Conservation (phyloP, 805 yeast genomes). For the Wickerhamomyces sydowiorum region DNA sequence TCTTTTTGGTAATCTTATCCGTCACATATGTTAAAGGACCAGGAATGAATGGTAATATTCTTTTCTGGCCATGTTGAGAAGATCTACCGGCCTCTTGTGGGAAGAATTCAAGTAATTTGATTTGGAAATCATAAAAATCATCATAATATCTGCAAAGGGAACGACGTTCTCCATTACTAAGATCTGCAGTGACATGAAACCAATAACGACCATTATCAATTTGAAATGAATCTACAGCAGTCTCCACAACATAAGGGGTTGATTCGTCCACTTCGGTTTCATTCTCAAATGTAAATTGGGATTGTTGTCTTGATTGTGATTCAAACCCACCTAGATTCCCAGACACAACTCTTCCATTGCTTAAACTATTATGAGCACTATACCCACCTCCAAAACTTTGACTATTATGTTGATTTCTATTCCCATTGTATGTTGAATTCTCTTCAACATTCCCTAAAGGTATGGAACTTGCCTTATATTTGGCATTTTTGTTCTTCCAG, state of each 20-base stretch:
- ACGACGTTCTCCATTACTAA: slow-evolving; percentile 64
- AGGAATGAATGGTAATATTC: slow-evolving; percentile 90
- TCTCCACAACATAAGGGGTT: slow-evolving; percentile 29
- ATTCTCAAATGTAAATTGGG: slow-evolving; percentile 1
- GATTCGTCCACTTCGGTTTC: slow-evolving; percentile 7
- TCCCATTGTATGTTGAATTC: slow-evolving; percentile 2
- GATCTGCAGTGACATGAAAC: slow-evolving; percentile 66
- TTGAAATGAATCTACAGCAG: slow-evolving; percentile 73
- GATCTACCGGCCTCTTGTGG: slow-evolving; percentile 88
- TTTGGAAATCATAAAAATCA: slow-evolving; percentile 93
- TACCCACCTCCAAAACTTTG: not conserved
- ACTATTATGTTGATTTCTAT: no score
- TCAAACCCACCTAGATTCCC: slow-evolving; percentile 3
- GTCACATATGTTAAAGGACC: slow-evolving; percentile 93
- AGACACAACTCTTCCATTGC: slow-evolving; percentile 2
- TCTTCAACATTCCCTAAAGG: slow-evolving; percentile 57
- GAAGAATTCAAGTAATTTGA: slow-evolving; percentile 70
- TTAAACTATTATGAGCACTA: not conserved
- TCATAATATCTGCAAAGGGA: slow-evolving; percentile 85
- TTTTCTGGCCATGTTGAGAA: slow-evolving; percentile 48
- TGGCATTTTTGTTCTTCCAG: slow-evolving; percentile 90
- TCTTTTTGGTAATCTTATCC: slow-evolving; percentile 57
- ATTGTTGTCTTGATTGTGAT: slow-evolving; percentile 11
- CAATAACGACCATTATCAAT: slow-evolving; percentile 85
- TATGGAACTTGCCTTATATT: slow-evolving; percentile 85